Conservation (phyloP, 768 basidiomycete genomes). For the Lactarius psammicola region DNA sequence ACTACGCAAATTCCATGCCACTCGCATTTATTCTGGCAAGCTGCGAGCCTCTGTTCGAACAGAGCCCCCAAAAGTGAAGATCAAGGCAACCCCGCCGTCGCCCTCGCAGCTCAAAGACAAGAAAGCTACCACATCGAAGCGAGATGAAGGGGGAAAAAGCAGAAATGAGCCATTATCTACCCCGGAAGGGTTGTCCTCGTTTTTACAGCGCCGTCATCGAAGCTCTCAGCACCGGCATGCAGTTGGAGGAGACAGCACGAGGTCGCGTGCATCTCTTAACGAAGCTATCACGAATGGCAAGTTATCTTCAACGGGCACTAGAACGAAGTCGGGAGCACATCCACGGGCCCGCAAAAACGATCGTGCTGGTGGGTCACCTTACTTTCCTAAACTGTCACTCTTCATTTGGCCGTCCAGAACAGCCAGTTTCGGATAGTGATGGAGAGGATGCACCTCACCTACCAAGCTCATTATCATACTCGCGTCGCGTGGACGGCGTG, state of each 20-base stretch:
- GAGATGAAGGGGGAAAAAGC: not conserved
- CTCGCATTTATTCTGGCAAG: not conserved
- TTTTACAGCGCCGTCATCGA: not conserved
- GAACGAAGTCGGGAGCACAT: not conserved
- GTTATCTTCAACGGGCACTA: not conserved
- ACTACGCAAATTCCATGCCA: constrained; percentile 2
- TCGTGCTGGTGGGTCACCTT: constrained; percentile 6
- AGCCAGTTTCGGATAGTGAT: not conserved
- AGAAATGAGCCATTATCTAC: not conserved
- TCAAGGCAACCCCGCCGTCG: not conserved
- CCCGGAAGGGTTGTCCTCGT: not conserved
- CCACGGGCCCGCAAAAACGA: not conserved
- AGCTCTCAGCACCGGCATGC: not conserved
- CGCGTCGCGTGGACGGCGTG: constrained; percentile 30
- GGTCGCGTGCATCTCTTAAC: not conserved
- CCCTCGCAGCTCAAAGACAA: not conserved
- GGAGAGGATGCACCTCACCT: not conserved
- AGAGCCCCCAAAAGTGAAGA: not conserved
- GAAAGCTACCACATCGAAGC: not conserved
- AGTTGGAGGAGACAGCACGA: not conserved
- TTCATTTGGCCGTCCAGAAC: constrained; percentile 11
- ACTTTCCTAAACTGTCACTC: not conserved
- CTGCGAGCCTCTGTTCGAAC: not conserved
- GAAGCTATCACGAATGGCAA: not conserved
- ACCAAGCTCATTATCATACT: constrained; percentile 14